Evolutionary conservation across 495 filamentous ascomycete species (phyloP).

Genomic region (Lindgomyces ingoldianus): DNA sequence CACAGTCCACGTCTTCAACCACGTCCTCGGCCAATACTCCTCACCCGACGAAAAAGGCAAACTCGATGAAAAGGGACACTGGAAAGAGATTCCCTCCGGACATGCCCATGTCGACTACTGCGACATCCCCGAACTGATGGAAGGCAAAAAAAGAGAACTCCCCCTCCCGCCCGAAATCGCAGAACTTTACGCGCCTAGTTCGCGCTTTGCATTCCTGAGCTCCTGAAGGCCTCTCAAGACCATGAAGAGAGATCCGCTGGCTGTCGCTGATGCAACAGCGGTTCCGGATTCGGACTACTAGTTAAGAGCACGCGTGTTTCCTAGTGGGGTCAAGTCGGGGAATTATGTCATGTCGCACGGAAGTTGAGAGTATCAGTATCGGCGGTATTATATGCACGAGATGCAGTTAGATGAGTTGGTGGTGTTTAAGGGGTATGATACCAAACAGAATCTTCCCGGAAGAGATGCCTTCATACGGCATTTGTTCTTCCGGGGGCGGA

Average conservation of each 20-base stretch:
- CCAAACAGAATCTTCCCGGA: not conserved
- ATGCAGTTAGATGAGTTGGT: not conserved
- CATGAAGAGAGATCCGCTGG: not conserved
- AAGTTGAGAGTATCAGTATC: not conserved
- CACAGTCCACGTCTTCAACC: slow-evolving; percentile 6
- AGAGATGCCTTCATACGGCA: not conserved
- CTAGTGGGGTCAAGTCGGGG: not conserved
- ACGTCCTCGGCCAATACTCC: not conserved
- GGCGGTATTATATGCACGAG: not conserved
- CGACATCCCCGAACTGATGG: not conserved
- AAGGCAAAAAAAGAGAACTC: not conserved
- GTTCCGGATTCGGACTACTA: not conserved
- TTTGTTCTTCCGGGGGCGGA: not conserved
- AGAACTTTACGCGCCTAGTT: not conserved
- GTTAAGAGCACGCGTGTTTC: not conserved
- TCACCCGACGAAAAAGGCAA: not conserved
- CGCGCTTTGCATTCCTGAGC: not conserved
- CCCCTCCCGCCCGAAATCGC: not conserved
- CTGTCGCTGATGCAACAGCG: not conserved
- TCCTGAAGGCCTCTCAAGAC: not conserved
- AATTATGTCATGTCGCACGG: not conserved
- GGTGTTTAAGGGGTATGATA: not conserved
- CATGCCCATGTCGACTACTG: slow-evolving; percentile 2
- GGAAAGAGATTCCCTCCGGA: not conserved
- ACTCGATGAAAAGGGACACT: not conserved